A percentile compares a stretch with the other conserved stretches of the same genome.
Conservation (phyloP, 1,139 yeast genomes). For the Geotrichum macrosporum region DNA sequence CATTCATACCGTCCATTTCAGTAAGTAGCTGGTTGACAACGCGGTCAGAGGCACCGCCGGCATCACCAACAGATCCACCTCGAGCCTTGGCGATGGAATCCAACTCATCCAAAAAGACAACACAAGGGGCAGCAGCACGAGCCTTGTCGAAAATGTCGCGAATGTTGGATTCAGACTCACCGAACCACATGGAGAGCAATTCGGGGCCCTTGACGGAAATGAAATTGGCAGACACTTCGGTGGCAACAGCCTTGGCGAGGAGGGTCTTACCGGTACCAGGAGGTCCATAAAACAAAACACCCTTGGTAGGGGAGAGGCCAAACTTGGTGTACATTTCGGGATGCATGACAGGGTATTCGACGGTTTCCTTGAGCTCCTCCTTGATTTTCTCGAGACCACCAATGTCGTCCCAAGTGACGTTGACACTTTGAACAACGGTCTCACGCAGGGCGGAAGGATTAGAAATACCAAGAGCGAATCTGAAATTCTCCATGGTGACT, state of each 20-base stretch:
- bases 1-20: slow-evolving; percentile 99
- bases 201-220: slow-evolving; percentile 98
- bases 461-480: slow-evolving; percentile 95
- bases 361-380: slow-evolving; percentile 93
- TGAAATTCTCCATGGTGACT: slow-evolving; percentile 97
- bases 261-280: too few species aligned
- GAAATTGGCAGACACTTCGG: slow-evolving; percentile 95
- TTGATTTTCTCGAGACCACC: slow-evolving; percentile 96
- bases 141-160: slow-evolving; percentile 98
- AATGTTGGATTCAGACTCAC: slow-evolving; percentile 95
- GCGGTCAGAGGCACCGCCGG: slow-evolving; percentile 98
- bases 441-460: slow-evolving; percentile 99
- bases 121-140: slow-evolving; percentile 98
- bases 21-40: slow-evolving; percentile 97
- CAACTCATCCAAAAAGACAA: slow-evolving; percentile 93
- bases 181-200: slow-evolving; percentile 96
- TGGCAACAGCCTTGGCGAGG: slow-evolving; percentile 96
- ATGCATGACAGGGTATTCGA: slow-evolving; percentile 96
- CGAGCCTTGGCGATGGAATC: slow-evolving; percentile 97
- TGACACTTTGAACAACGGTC: slow-evolving; percentile 97
- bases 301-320: slow-evolving; percentile 95
- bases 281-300: slow-evolving; percentile 97
- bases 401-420: slow-evolving; percentile 96
- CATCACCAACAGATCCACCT: slow-evolving; percentile 90
- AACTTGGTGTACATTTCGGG: slow-evolving; percentile 98